These are phyloP conservation scores for Ambrosia hybrid DNA, from an alignment of 140 eudicot species.

Conservation along the genomic window DNA sequence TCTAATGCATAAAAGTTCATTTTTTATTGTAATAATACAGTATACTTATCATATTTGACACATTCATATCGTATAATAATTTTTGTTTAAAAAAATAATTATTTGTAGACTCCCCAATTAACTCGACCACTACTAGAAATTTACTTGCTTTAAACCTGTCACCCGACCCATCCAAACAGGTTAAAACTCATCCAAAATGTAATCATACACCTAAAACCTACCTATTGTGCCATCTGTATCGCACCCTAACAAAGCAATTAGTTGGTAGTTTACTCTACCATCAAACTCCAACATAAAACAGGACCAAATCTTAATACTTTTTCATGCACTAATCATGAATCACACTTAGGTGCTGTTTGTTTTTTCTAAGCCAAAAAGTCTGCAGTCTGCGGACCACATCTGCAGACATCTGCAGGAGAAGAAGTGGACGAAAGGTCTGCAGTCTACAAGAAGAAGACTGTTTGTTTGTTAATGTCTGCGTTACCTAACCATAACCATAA, in stretches of 20 bases:
- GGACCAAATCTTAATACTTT: constrained; percentile 26
- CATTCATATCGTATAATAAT: neutral
- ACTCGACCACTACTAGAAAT: neutral
- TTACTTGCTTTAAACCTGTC: neutral
- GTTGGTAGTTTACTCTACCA: neutral
- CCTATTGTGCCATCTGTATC: neutral
- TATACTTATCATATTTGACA: neutral
- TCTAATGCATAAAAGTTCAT: neutral
- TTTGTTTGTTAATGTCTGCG: no score
- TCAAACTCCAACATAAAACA: constrained; percentile 11
- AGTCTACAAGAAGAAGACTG: no score
- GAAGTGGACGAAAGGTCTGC: no score
- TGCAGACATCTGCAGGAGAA: no score
- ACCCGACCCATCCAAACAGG: neutral
- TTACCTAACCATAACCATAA: no score
- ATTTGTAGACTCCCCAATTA: neutral
- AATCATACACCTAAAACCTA: neutral
- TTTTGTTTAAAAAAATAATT: neutral
- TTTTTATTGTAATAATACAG: no score
- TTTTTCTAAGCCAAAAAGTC: no score
- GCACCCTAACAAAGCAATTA: constrained; percentile 14
- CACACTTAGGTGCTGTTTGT: neutral
- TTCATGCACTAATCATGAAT: constrained; percentile 12
- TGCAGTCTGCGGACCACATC: no score
- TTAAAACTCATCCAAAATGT: neutral